Base-by-base conservation (phyloP, 805 yeast genomes). In the Teunomyces gatunensis region DNA sequence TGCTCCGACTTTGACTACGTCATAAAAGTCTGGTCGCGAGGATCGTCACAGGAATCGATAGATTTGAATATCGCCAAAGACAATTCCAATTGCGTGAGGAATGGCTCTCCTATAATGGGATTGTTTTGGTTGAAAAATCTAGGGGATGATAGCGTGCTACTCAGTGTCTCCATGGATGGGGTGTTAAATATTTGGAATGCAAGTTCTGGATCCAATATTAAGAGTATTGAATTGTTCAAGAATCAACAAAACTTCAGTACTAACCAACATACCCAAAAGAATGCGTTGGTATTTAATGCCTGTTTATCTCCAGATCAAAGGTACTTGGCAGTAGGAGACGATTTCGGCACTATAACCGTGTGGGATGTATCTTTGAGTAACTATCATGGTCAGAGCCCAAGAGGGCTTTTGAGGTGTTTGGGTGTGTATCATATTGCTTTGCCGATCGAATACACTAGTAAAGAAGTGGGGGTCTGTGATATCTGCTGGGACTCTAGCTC, bases 21-120 rank as follows among this genome's bases (percentile, higher is more conserved):
- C 0, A 74, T 90, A 6, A 78, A 88, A 54, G 71, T 89, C 17
- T 91, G 96, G 96, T 79, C 76, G 57, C 85, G 89, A 32, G 76
- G 77, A 23, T 78, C 82, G 28, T 67, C 79, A 20, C 79, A 79
- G 49, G 76, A 81, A 25, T 66, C 76, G 30, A 76, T 65, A 28
- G 71, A 68, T 45, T 50, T 69, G 30, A 65, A 62, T 40, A 52
- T 48, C 6, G 44, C 39, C 4, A 45, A 56, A 3, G 54, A 52
- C 6, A 35, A 51, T 12, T 44, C 42, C 18, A 47, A 54, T 3
- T 20, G 45, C 30, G 30, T 60, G 23, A 47, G 49, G 25, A 89
- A 85, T 59, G 70, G 80, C 1, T 78, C 82, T 47, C 81, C 88
- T 23, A 71, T 84, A 6, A 69, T 81, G 2, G 75, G 70, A 15